Evolutionary conservation across 225 moss, liverwort and hornwort genomes (phyloP).

Genomic region (Rhytidiadelphus loreus): DNA sequence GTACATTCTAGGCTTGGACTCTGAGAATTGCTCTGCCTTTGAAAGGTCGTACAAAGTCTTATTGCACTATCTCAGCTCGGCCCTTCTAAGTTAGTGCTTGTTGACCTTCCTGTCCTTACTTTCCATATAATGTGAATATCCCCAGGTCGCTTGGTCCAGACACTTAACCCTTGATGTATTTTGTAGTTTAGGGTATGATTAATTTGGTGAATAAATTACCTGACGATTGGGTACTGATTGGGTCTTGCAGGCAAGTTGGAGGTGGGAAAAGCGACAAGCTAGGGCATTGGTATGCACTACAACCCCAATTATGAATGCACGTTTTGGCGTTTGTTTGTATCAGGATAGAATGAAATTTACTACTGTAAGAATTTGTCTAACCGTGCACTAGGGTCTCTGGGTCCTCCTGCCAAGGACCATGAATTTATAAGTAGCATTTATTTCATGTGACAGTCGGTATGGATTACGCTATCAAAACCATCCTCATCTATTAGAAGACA

Average conservation of each 20-base stretch:
- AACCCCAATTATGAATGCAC: not conserved
- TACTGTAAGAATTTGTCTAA: not conserved
- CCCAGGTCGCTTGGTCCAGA: not conserved
- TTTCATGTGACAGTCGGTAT: not conserved
- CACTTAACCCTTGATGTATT: not conserved
- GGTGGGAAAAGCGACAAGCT: conserved; percentile 96
- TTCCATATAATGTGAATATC: not conserved
- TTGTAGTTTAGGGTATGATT: not conserved
- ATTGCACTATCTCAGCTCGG: not conserved
- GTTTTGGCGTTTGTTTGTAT: not conserved
- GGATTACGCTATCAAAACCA: not conserved
- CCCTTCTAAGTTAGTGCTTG: not conserved
- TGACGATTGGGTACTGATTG: not conserved
- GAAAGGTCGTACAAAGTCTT: not conserved
- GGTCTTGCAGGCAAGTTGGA: conserved; percentile 76
- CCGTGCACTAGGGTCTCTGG: not conserved
- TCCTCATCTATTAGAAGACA: not conserved
- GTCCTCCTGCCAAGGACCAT: not conserved
- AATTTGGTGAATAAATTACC: not conserved
- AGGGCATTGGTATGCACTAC: conserved; percentile 53
- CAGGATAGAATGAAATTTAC: not conserved
- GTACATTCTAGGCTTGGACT: not conserved
- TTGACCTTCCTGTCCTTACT: not conserved
- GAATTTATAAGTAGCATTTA: not conserved
- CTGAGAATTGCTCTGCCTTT: not conserved